A percentile compares a stretch with the other conserved stretches of the same genome.
phyloP scores from a whole-genome alignment of 1,284 basidiomycete species.

The Boletellus sp. region DNA sequence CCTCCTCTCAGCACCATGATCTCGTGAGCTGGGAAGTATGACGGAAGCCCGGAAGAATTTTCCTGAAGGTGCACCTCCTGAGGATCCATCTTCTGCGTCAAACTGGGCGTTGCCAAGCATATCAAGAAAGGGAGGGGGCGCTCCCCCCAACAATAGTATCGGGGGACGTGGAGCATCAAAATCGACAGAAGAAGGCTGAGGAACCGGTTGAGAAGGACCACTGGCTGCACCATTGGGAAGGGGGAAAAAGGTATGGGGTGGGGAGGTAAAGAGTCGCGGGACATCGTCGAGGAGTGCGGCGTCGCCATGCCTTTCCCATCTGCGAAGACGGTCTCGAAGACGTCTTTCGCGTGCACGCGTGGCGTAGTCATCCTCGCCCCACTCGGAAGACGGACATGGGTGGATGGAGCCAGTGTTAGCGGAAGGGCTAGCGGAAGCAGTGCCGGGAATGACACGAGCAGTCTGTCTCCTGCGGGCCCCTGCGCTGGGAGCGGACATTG shows the following conservation, averaged over 20 bases:
- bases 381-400: conserved; percentile 40
- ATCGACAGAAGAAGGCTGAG: conserved; percentile 19
- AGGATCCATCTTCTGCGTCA: conserved; percentile 22
- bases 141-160: conserved; percentile 50
- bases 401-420: not conserved
- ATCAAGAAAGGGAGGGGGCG: conserved; percentile 26
- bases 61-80: conserved; percentile 14
- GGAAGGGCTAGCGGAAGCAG: not conserved
- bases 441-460: conserved; percentile 11
- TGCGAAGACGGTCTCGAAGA: conserved; percentile 59
- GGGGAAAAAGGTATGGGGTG: conserved; percentile 14
- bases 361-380: conserved; percentile 60
- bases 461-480: conserved; percentile 28
- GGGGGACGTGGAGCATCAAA: conserved; percentile 39
- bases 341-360: conserved; percentile 66
- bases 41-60: conserved; percentile 70
- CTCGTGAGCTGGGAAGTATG: conserved; percentile 63
- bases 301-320: conserved; percentile 64
- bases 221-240: conserved; percentile 2
- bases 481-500: conserved; percentile 1
- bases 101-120: conserved; percentile 18
- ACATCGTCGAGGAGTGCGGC: conserved; percentile 54
- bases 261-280: conserved; percentile 44
- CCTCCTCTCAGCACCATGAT: conserved; percentile 50
- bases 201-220: conserved; percentile 9